Conservation (phyloP, 805 yeast genomes). For the Sugiyamaella qingdaonensis region DNA sequence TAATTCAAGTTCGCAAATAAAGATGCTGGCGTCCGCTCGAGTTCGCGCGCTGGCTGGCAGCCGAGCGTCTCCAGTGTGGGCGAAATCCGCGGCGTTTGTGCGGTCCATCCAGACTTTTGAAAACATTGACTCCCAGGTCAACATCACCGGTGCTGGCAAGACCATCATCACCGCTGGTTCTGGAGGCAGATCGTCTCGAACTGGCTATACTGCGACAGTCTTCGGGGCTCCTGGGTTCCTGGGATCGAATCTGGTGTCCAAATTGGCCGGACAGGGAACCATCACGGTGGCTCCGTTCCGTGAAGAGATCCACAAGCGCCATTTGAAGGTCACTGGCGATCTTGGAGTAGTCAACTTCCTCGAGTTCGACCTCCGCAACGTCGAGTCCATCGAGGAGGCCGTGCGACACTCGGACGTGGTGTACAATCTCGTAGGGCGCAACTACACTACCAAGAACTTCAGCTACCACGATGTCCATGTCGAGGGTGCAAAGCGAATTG, state of each 20-base stretch:
- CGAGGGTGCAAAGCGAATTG: constrained; percentile 73
- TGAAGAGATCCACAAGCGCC: constrained; percentile 72
- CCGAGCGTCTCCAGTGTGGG: not conserved
- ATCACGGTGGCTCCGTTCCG: constrained; percentile 72
- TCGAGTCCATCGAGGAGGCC: constrained; percentile 68
- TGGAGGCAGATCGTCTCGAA: constrained; percentile 77
- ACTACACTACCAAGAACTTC: constrained; percentile 73
- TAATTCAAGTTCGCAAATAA: not conserved
- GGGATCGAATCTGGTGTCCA: constrained; percentile 67
- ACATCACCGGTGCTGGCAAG: constrained; percentile 69
- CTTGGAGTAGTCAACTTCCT: constrained; percentile 81
- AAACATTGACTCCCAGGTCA: constrained; percentile 47
- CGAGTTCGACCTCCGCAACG: constrained; percentile 77
- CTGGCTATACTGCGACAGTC: constrained; percentile 85
- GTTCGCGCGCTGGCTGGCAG: not conserved
- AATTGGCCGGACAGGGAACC: constrained; percentile 80
- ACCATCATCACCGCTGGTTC: constrained; percentile 65
- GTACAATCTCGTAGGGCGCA: constrained; percentile 72
- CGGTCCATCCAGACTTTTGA: constrained; percentile 34
- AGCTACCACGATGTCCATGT: constrained; percentile 78
- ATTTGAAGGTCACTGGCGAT: constrained; percentile 78
- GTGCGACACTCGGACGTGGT: constrained; percentile 81
- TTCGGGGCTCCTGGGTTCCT: constrained; percentile 79
- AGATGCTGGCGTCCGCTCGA: constrained; percentile 2
- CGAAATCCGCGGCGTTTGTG: not conserved